phyloP scores from a whole-genome alignment of 2,329 filamentous ascomycete genomes.

The Beauveria asiatica region DNA sequence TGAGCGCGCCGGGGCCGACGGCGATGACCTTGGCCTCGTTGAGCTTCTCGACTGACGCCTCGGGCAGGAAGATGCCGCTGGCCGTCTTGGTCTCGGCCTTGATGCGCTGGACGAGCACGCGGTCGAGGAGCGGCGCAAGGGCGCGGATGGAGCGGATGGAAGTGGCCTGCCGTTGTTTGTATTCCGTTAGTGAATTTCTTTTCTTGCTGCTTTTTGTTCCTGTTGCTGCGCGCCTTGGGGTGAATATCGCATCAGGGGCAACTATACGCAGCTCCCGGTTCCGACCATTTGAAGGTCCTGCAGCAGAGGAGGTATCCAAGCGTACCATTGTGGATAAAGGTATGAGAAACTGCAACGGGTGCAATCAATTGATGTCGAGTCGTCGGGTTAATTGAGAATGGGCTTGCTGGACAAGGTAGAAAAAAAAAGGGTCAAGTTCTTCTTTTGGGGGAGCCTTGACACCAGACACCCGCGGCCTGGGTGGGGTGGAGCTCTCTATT shows the following conservation, averaged over 20 bases:
- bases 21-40: conserved; percentile 96
- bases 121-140: conserved; percentile 92
- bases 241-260: too few relatives aligned
- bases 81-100: conserved; percentile 97
- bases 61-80: conserved; percentile 93
- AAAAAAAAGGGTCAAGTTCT: conserved; percentile 8
- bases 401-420: background rate
- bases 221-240: background rate
- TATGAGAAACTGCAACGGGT: background rate
- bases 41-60: conserved; percentile 94
- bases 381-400: background rate
- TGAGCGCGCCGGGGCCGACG: conserved; percentile 79
- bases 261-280: background rate
- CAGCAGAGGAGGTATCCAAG: background rate
- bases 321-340: conserved; percentile 14
- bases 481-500: conserved; percentile 11
- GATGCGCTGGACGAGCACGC: conserved; percentile 93
- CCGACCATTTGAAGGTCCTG: background rate
- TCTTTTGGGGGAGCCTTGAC: background rate
- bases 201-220: background rate
- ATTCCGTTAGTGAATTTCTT: background rate
- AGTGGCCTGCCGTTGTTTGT: conserved; percentile 40
- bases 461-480: background rate
- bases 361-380: conserved; percentile 13
- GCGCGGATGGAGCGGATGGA: conserved; percentile 91